phyloP scores from a whole-genome alignment of 1,284 basidiomycete genomes.

The Sporisorium sorghi region DNA sequence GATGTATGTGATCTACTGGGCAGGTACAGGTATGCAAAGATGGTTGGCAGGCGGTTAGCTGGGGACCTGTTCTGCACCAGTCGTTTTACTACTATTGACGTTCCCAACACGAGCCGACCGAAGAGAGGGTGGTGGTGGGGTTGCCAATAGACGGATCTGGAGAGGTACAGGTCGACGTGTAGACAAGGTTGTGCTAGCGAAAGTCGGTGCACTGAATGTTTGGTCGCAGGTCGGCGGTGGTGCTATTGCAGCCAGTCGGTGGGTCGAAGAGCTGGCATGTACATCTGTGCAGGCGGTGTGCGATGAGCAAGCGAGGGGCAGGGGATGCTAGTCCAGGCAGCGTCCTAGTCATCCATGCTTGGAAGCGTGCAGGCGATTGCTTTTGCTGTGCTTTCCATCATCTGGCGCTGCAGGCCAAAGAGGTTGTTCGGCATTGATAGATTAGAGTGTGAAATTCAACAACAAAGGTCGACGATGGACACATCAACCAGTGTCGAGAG shows the following conservation, averaged over 20 bases:
- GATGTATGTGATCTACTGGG: conserved; percentile 60
- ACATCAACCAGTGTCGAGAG: conserved; percentile 27
- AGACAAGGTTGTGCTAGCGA: not conserved
- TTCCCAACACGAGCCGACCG: conserved; percentile 37
- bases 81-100: conserved; percentile 42
- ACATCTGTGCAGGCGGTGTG: not conserved
- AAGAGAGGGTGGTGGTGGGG: conserved; percentile 19
- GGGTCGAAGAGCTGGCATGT: not conserved
- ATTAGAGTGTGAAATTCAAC: conserved; percentile 1
- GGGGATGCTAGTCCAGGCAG: too few relatives aligned
- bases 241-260: conserved; percentile 2
- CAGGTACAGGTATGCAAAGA: conserved; percentile 49
- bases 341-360: not conserved
- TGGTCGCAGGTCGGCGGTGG: not conserved
- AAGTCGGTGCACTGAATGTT: conserved; percentile 9
- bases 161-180: conserved; percentile 48
- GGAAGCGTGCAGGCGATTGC: not conserved
- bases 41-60: conserved; percentile 32
- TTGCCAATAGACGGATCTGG: conserved; percentile 52
- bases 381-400: not conserved
- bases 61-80: conserved; percentile 59
- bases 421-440: not conserved
- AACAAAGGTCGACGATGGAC: not conserved
- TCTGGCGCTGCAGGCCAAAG: not conserved
- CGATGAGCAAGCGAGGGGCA: not conserved